Conservation (phyloP, 495 filamentous ascomycete genomes). For the Hypoxylon intermedium region DNA sequence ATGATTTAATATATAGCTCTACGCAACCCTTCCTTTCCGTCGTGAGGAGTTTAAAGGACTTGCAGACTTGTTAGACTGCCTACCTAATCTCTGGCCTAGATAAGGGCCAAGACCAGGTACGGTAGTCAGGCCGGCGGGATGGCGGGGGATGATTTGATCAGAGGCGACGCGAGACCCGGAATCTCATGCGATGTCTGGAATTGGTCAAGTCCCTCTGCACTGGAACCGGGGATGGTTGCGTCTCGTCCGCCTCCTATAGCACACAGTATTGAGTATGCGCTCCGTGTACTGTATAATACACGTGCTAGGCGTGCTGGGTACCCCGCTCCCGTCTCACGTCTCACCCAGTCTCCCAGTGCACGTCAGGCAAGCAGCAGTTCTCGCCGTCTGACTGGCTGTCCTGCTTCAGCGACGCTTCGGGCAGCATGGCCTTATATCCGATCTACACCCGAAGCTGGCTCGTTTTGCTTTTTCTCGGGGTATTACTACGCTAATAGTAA, state of each 20-base stretch:
- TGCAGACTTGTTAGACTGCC: slow-evolving; percentile 5
- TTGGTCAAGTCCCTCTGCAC: slow-evolving; percentile 33
- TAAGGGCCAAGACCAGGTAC: slow-evolving; percentile 27
- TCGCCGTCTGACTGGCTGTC: slow-evolving; percentile 14
- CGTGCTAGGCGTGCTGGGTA: no score
- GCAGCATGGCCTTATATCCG: slow-evolving; percentile 27
- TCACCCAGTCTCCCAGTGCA: background rate
- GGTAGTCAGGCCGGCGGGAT: slow-evolving; percentile 19
- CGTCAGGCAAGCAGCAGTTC: background rate
- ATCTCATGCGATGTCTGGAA: slow-evolving; percentile 23
- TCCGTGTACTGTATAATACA: slow-evolving; percentile 2
- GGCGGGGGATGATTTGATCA: slow-evolving; percentile 19
- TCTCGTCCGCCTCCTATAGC: background rate
- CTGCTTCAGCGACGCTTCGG: background rate
- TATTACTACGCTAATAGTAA: slow-evolving; percentile 35
- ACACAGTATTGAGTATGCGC: background rate
- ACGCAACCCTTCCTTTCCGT: slow-evolving; percentile 9
- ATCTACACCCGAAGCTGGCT: slow-evolving; percentile 18
- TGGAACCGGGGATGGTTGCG: slow-evolving; percentile 26
- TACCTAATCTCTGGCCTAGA: slow-evolving; percentile 19
- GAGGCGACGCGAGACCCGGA: slow-evolving; percentile 23
- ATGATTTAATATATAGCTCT: slow-evolving; percentile 39
- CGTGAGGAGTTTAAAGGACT: slow-evolving; percentile 22
- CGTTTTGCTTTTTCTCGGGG: slow-evolving; percentile 3
- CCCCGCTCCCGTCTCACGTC: background rate